A percentile compares a stretch with the other conserved stretches of the same genome.
These are phyloP conservation scores for Ophiostoma ulmi DNA, from an alignment of 2,329 filamentous ascomycete species.

Conservation along the genomic window DNA sequence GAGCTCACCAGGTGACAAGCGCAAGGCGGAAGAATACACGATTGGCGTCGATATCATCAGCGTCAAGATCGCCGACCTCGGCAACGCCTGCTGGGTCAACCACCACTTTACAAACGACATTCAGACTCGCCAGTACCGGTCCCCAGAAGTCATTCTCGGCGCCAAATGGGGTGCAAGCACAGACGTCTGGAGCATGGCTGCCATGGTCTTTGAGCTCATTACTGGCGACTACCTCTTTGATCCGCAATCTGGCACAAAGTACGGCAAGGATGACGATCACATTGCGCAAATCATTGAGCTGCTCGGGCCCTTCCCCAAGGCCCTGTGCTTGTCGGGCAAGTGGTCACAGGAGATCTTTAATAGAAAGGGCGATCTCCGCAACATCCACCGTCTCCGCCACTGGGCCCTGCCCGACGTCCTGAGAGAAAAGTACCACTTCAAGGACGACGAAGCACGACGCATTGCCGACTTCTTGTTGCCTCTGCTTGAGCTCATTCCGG, in stretches of 20 bases:
- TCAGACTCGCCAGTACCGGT: slow-evolving; percentile 93
- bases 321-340: slow-evolving; percentile 84
- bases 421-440: slow-evolving; percentile 94
- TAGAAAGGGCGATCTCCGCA: slow-evolving; percentile 90
- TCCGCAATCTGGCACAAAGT: slow-evolving; percentile 96
- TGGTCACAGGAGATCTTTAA: slow-evolving; percentile 99
- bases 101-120: slow-evolving; percentile 99
- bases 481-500: slow-evolving; percentile 85
- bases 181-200: slow-evolving; percentile 99
- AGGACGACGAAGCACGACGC: slow-evolving; percentile 69
- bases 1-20: slow-evolving; percentile 55
- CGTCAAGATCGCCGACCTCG: slow-evolving; percentile 97
- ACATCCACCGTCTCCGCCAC: slow-evolving; percentile 92
- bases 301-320: slow-evolving; percentile 87
- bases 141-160: slow-evolving; percentile 92
- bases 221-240: slow-evolving; percentile 98
- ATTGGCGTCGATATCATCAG: slow-evolving; percentile 71
- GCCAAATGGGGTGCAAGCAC: slow-evolving; percentile 99
- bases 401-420: slow-evolving; percentile 93
- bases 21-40: slow-evolving; percentile 51
- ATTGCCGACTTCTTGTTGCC: slow-evolving; percentile 79
- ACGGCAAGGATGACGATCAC: slow-evolving; percentile 98
- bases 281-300: slow-evolving; percentile 98
- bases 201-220: slow-evolving; percentile 95
- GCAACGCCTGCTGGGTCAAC: slow-evolving; percentile 97